Conservation (phyloP, 2,329 filamentous ascomycete species). For the Periconia sp. region DNA sequence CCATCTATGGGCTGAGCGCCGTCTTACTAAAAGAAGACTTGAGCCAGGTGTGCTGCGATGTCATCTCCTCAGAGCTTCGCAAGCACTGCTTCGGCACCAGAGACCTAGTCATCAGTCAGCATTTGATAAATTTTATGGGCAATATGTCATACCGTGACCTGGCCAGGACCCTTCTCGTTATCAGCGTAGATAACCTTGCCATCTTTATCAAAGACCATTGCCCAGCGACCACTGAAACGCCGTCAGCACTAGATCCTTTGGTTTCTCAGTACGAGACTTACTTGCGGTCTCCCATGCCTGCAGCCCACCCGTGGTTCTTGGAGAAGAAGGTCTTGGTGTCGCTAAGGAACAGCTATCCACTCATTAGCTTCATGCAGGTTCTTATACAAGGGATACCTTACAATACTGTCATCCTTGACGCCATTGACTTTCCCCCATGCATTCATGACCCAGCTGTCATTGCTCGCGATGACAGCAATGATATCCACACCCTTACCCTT, state of each 20-base stretch:
- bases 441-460: constrained; percentile 87
- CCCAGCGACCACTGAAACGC: constrained; percentile 67
- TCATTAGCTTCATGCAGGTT: background rate
- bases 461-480: constrained; percentile 81
- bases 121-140: background rate
- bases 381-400: constrained; percentile 42
- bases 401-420: constrained; percentile 73
- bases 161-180: constrained; percentile 65
- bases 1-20: too few relatives aligned
- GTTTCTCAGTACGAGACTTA: constrained; percentile 8
- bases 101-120: constrained; percentile 50
- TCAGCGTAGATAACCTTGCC: constrained; percentile 84
- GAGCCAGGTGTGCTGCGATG: background rate
- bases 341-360: constrained; percentile 71
- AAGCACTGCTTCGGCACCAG: constrained; percentile 55
- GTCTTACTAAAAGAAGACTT: too few relatives aligned
- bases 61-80: constrained; percentile 57
- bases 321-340: constrained; percentile 77
- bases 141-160: constrained; percentile 50
- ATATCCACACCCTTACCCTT: constrained; percentile 82
- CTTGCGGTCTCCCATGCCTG: constrained; percentile 71
- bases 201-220: constrained; percentile 73
- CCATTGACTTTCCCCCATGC: constrained; percentile 90
- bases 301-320: constrained; percentile 77
- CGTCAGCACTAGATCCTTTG: constrained; percentile 3